A percentile compares a stretch with the other conserved stretches of the same genome.
phyloP scores from a whole-genome alignment of 176 grass and related monocot species.

The Poa pratensis region DNA sequence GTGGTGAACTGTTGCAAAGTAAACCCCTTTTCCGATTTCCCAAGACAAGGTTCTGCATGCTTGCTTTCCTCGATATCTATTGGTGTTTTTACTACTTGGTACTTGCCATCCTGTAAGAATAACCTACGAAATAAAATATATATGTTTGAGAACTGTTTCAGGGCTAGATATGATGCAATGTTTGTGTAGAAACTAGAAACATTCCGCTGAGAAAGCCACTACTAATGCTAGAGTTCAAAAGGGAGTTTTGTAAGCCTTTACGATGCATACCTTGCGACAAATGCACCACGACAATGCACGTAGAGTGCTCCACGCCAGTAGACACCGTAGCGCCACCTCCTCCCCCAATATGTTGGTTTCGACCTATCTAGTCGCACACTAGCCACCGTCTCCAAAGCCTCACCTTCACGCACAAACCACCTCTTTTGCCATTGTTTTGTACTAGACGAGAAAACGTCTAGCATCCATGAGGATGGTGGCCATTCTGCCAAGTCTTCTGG shows the following conservation, averaged over 20 bases:
- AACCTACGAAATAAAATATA: background rate
- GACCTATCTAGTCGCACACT: background rate
- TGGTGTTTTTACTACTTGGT: constrained; percentile 8
- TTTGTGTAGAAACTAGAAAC: background rate
- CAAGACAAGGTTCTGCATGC: background rate
- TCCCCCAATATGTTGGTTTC: background rate
- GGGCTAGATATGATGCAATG: background rate
- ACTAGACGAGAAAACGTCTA: constrained; percentile 6
- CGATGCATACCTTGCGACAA: background rate
- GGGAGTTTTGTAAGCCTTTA: background rate
- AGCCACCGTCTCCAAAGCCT: background rate
- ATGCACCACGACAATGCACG: constrained; percentile 17
- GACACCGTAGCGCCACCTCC: constrained; percentile 7
- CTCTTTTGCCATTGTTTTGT: constrained; percentile 5
- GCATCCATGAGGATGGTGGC: constrained; percentile 15
- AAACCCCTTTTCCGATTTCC: constrained; percentile 13
- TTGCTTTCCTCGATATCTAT: constrained; percentile 5
- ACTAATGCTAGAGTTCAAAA: constrained; percentile 1
- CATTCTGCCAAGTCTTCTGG: background rate
- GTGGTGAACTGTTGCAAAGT: background rate
- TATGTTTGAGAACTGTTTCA: background rate
- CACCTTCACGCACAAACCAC: background rate
- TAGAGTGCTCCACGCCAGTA: constrained; percentile 3
- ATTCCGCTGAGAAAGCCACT: background rate
- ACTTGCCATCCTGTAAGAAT: background rate